Base-by-base conservation (phyloP, 192 early-diverging fungal genomes). In the Gryganskiella cystojenkinii region DNA sequence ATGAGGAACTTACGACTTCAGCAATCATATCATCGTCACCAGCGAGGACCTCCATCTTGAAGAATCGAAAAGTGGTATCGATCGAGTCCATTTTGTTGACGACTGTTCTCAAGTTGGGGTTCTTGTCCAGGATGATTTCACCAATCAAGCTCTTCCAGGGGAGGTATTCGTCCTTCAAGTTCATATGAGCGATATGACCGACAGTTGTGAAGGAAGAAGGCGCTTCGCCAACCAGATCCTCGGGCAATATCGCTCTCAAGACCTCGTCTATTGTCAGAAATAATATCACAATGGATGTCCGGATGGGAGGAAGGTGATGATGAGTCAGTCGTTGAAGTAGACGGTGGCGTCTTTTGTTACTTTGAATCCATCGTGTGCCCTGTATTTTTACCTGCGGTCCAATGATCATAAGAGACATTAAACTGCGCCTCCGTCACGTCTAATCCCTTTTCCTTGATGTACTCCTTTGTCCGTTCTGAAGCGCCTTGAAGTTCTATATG, bases 171-270 rank as follows among this genome's bases (percentile, higher is more conserved):
- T 95, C 93, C 46, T 96, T 90, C 51, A 99, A 74, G 79, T 99
- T 99, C 87, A 99, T 89, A 69, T 99, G 98, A 2, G 97, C 94
- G 68, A 99, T 99, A 80, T 99, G 97, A 5, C 95, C 95, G 56
- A 93, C 89, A 24, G 89, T 84, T 40, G 95, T 94, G 70, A 92
- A 96, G 3, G 95, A 90, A 19, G 93, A 90, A 7, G 96, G 96
- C 3, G 94, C 89, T 57, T 98, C 93, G 40, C 71, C 71, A n/a
- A 71, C 64, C 35, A 87, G 61, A 11, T 91, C 85, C 34, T 91
- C 89, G 2, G 98, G 98, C 2, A 99, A 76, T 6, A 99, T 88
- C 9, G 98, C 92, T 33, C 90, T 82, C 30, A 99, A 80, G n/a
- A 99, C 87, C 62, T 99, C 94, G 53, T 99, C 96, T 86, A 66